These are phyloP conservation scores for Conringia planisiliqua DNA, from an alignment of 345 rosid genomes.

Conservation along the genomic window DNA sequence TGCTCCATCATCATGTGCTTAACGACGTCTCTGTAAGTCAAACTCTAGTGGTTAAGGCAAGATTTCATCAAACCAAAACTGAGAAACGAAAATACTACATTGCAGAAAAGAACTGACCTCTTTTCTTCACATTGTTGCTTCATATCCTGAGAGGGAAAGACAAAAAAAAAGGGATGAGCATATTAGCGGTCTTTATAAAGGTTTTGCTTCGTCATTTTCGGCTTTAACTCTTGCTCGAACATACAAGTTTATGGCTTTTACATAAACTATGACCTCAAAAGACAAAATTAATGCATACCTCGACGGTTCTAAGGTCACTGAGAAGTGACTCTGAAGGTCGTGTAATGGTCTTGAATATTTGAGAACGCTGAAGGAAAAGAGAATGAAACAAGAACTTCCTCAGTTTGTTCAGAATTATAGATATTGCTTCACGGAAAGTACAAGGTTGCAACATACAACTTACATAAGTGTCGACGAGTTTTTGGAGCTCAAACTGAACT, in stretches of 20 bases:
- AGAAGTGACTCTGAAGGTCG: slow-evolving; percentile 92
- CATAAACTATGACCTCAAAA: not conserved
- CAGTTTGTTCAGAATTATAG: not conserved
- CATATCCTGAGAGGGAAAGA: slow-evolving; percentile 72
- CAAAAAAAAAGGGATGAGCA: not conserved
- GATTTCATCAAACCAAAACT: slow-evolving; percentile 3
- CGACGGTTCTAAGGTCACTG: slow-evolving; percentile 85
- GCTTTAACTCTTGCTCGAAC: not conserved
- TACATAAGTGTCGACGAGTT: slow-evolving; percentile 86
- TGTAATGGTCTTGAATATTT: slow-evolving; percentile 76
- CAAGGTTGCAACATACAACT: slow-evolving; percentile 39
- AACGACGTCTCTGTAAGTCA: slow-evolving; percentile 50
- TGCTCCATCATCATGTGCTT: slow-evolving; percentile 76
- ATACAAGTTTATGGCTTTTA: not conserved
- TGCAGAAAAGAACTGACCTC: slow-evolving; percentile 46
- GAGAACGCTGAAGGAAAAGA: slow-evolving; percentile 61
- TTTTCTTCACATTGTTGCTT: slow-evolving; percentile 95
- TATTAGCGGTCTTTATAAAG: not conserved
- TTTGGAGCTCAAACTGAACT: slow-evolving; percentile 85
- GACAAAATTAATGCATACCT: slow-evolving; percentile 46
- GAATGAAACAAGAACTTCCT: slow-evolving; percentile 2
- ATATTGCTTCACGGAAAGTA: not conserved
- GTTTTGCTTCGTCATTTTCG: not conserved
- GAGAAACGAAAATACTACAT: slow-evolving; percentile 15
- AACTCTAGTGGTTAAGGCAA: slow-evolving; percentile 20